Evolutionary conservation across 371 early-diverging fungal species (phyloP), one percentile per base, ranked within the genome.

Genomic region (Umbelopsis sp.): DNA sequence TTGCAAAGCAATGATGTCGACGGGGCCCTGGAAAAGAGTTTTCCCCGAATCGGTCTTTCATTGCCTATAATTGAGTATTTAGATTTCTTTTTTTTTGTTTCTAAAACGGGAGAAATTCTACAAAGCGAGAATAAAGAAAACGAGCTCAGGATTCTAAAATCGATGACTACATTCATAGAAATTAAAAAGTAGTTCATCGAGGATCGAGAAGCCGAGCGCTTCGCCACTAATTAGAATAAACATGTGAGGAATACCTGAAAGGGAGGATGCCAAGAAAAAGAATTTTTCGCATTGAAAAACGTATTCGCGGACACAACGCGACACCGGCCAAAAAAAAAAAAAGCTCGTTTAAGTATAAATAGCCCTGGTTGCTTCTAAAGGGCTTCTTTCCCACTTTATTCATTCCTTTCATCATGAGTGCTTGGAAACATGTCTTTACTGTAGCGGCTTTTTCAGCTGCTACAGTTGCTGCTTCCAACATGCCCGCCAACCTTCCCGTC

Each of bases 391-490:
- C 35, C 57, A 25, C 29, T 35, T 57, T 35, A 57, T 18, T 37
- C 35, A 18, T 57, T 57, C 32, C 32, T 24, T 32, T 29, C 11
- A 57, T 35, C 18, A 57, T 57, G 57, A 35, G 48, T 48, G 48
- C n/a, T 48, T 57, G 57, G 57, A 35, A 57, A 37, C 29, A 35
- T 2, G 57, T 44, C n/a, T n/a, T 52, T 53, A 57, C 67, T 20
- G 14, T 52, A 18, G 50, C 52, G 1, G 53, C 70, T 10, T 75
- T 73, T 12, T 41, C 41, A 48, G 67, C 69, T 0, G 64, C 75
- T 41, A 46, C 50, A 29, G 67, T 72, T 45, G 67, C 74, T 67
- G 75, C 77, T 32, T 46, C 51, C 46, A 74, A 73, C 72, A 48
- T 45, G 18, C 66, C 66, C 4, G 29, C n/a, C 35, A 50, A 50